Percentiles rank a stretch among this genome's conserved stretches.
phyloP scores from a whole-genome alignment of 306 rosid species.

The Acmispon strigosus region DNA sequence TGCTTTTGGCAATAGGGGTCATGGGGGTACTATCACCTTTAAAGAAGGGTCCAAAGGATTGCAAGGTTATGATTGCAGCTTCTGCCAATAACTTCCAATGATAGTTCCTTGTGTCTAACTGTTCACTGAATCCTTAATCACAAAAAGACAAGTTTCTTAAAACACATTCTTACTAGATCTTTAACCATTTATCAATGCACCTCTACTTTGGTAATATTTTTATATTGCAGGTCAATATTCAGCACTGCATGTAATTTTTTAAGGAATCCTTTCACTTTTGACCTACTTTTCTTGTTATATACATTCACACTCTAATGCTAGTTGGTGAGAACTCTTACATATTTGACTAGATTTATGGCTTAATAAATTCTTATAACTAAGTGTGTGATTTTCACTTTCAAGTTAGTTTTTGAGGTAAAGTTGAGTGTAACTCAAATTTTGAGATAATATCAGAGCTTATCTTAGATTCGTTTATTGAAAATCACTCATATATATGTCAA shows the following conservation, averaged over 20 bases:
- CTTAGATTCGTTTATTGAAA: no score
- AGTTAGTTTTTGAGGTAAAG: no score
- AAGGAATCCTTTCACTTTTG: not conserved
- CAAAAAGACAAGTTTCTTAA: not conserved
- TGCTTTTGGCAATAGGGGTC: slow-evolving; percentile 12
- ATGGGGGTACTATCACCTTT: not conserved
- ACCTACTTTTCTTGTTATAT: no score
- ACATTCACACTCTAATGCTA: no score
- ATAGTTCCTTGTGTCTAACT: not conserved
- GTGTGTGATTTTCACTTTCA: no score
- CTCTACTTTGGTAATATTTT: not conserved
- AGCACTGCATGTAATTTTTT: not conserved
- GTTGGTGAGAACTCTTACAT: no score
- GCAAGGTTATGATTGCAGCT: not conserved
- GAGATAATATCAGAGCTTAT: no score
- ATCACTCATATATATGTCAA: no score
- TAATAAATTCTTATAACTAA: no score
- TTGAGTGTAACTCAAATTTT: no score
- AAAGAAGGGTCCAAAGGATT: slow-evolving; percentile 22
- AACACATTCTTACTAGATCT: not conserved
- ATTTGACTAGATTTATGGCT: no score
- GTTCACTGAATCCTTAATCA: slow-evolving; percentile 9
- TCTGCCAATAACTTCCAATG: not conserved
- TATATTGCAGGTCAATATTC: not conserved
- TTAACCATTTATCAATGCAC: not conserved